These are phyloP conservation scores for Tetrahymena elliotti DNA, from an alignment of 73 alveolate species.

Conservation along the genomic window DNA sequence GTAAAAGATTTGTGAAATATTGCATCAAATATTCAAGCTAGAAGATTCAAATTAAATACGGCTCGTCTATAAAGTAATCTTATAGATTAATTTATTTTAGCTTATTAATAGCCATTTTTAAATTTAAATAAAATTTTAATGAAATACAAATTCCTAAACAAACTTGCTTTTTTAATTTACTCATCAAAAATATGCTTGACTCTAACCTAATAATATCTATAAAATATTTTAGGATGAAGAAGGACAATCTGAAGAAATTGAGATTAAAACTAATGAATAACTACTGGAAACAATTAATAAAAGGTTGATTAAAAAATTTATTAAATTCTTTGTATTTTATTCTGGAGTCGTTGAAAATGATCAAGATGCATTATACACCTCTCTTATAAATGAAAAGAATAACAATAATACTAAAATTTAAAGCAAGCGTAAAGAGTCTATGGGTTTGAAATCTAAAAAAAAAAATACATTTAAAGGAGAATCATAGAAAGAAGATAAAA, in stretches of 20 bases:
- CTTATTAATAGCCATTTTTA: not conserved
- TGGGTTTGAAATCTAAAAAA: not conserved
- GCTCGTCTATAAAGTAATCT: not conserved
- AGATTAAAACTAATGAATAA: not conserved
- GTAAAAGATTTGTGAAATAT: not conserved
- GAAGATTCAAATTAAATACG: not conserved
- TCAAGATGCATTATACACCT: not conserved
- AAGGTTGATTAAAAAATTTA: not conserved
- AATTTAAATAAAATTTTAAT: too few species aligned
- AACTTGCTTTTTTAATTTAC: too few species aligned
- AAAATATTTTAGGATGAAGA: not conserved
- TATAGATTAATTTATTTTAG: not conserved
- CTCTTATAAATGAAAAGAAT: not conserved
- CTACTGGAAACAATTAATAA: not conserved
- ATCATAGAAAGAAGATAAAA: not conserved
- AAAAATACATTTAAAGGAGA: not conserved
- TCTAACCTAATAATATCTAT: not conserved
- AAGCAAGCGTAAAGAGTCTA: not conserved
- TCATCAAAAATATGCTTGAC: too few species aligned
- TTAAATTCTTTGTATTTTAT: not conserved
- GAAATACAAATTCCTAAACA: too few species aligned
- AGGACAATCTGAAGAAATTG: not conserved
- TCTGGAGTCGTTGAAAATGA: not conserved
- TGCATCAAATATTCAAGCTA: not conserved
- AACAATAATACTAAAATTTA: not conserved